These are phyloP conservation scores for Linum trigynum DNA, from an alignment of 345 rosid genomes.

Conservation along the genomic window DNA sequence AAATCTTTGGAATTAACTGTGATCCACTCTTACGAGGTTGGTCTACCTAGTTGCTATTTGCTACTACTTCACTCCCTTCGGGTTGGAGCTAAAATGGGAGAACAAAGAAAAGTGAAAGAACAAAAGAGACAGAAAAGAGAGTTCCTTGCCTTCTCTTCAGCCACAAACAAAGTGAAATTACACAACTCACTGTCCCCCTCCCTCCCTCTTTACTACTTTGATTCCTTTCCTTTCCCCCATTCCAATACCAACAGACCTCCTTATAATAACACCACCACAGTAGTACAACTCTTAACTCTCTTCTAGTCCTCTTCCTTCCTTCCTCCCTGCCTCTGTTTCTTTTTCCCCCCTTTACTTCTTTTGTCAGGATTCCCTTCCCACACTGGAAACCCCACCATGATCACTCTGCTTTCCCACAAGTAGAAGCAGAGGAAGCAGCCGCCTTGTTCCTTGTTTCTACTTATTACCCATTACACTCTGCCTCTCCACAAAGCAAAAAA, in stretches of 20 bases:
- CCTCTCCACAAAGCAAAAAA: conserved; percentile 15
- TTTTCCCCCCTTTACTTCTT: conserved; percentile 19
- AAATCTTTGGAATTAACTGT: no score
- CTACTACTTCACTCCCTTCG: background rate
- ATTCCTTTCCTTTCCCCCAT: no score
- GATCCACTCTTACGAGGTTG: no score
- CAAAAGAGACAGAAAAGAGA: background rate
- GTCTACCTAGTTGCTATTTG: no score
- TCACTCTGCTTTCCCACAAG: background rate
- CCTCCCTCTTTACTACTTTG: no score
- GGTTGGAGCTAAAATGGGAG: background rate
- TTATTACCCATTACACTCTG: no score
- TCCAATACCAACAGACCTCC: no score
- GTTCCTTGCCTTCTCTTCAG: background rate
- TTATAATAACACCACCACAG: no score
- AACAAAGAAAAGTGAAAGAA: background rate
- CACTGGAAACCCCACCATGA: background rate
- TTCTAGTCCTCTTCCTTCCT: background rate
- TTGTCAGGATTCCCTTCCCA: conserved; percentile 37
- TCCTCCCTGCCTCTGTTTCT: conserved; percentile 11
- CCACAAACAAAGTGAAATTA: no score
- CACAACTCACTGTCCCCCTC: no score
- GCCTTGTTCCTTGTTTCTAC: conserved; percentile 9
- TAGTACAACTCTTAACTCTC: no score
- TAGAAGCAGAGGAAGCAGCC: conserved; percentile 18